Conservation (phyloP, 2,329 filamentous ascomycete genomes). For the Curvularia hawaiiensis region DNA sequence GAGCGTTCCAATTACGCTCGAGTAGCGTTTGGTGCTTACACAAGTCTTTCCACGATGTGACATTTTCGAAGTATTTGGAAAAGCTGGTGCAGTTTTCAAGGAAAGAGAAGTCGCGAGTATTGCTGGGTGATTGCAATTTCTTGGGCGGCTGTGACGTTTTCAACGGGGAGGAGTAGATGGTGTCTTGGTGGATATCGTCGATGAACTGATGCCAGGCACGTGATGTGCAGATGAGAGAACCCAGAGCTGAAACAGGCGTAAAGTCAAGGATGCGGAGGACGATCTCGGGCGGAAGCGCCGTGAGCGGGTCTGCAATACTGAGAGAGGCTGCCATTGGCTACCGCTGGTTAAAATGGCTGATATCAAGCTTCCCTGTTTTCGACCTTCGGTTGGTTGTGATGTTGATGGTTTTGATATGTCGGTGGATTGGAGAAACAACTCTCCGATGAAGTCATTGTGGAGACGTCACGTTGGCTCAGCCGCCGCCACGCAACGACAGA, state of each 20-base stretch:
- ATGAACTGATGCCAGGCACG: constrained; percentile 15
- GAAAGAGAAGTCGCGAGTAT: constrained; percentile 8
- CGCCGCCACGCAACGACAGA: background rate
- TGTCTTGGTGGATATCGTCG: constrained; percentile 9
- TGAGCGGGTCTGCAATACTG: constrained; percentile 8
- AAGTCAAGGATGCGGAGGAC: constrained; percentile 16
- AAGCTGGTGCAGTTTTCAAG: constrained; percentile 9
- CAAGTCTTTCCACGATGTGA: constrained; percentile 14
- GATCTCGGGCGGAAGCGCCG: constrained; percentile 13
- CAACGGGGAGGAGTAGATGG: constrained; percentile 9
- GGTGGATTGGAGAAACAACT: constrained; percentile 5
- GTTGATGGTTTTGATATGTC: constrained; percentile 4
- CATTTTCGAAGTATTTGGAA: constrained; percentile 7
- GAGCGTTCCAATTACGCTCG: constrained; percentile 3
- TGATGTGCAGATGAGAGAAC: constrained; percentile 7
- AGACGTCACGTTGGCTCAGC: constrained; percentile 7
- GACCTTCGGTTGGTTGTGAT: background rate
- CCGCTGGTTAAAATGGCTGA: background rate
- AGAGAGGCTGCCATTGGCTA: background rate
- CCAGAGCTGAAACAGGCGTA: constrained; percentile 9
- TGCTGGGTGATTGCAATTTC: background rate
- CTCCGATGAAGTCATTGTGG: constrained; percentile 17
- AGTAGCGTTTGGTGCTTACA: constrained; percentile 10
- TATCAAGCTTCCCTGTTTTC: background rate
- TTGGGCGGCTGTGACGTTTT: constrained; percentile 7